A percentile compares a stretch with the other conserved stretches of the same genome.
phyloP scores from a whole-genome alignment of 23 red algal genomes.

The Agarophyton chilense region DNA sequence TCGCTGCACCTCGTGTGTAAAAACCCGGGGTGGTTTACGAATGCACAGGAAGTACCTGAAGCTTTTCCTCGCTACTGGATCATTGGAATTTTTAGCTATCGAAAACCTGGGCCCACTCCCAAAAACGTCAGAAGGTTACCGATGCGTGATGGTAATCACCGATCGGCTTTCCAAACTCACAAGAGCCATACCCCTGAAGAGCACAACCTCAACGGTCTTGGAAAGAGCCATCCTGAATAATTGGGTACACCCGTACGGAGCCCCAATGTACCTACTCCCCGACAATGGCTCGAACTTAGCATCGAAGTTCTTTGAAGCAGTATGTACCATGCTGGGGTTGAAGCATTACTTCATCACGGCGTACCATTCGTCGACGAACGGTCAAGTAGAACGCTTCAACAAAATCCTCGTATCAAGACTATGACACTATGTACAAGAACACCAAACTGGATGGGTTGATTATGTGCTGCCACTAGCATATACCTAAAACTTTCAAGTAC shows the following conservation, averaged over 20 bases:
- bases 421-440: conserved; percentile 16
- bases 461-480: neutral
- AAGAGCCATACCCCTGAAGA: too few relatives aligned
- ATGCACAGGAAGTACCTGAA: conserved; percentile 34
- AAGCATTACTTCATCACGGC: conserved; percentile 6
- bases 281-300: conserved; percentile 44
- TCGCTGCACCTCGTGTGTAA: too few relatives aligned
- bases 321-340: neutral
- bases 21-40: neutral
- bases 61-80: conserved; percentile 1
- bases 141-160: too few relatives aligned
- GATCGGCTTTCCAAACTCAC: too few relatives aligned
- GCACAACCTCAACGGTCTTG: too few relatives aligned
- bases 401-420: neutral
- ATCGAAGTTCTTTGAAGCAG: conserved; percentile 26
- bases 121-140: neutral
- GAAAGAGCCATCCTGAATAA: neutral
- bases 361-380: conserved; percentile 28
- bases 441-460: conserved; percentile 15
- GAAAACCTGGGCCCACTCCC: conserved; percentile 1
- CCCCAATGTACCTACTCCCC: neutral
- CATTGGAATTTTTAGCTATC: conserved; percentile 29
- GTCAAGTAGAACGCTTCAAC: conserved; percentile 49
- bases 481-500: conserved; percentile 35
- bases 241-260: conserved; percentile 29